These are phyloP conservation scores for Aspergillus vadensis DNA, from an alignment of 2,329 filamentous ascomycete species.

Conservation along the genomic window DNA sequence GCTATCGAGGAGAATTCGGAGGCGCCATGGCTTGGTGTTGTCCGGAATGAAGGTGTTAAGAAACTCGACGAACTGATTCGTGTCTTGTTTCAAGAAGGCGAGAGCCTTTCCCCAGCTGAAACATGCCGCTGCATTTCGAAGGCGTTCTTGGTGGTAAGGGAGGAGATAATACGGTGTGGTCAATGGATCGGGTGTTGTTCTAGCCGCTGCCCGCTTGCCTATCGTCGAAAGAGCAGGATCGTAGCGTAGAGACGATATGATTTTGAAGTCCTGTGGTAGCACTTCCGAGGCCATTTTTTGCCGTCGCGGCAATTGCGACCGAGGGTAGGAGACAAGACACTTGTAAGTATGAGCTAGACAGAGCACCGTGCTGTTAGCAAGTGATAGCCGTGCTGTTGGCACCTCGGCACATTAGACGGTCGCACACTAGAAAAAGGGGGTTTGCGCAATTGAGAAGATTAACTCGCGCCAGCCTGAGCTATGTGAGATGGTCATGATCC, in stretches of 20 bases:
- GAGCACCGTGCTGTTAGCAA: neutral
- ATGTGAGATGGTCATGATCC: neutral
- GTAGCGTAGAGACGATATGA: constrained; percentile 74
- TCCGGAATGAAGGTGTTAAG: constrained; percentile 38
- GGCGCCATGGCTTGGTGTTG: constrained; percentile 38
- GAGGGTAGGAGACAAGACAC: neutral
- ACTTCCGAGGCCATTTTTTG: constrained; percentile 22
- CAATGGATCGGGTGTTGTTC: constrained; percentile 40
- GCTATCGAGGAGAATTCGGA: constrained; percentile 38
- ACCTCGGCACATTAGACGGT: neutral
- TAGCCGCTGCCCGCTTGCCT: constrained; percentile 28
- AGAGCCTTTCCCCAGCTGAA: constrained; percentile 49
- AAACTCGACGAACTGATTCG: constrained; percentile 27
- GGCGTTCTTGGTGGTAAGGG: constrained; percentile 73
- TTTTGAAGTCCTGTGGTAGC: constrained; percentile 50
- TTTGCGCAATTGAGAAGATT: neutral
- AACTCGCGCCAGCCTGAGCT: neutral
- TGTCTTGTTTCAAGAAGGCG: constrained; percentile 33
- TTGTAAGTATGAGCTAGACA: neutral
- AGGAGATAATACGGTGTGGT: constrained; percentile 76
- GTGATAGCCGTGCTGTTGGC: neutral
- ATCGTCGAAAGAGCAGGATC: constrained; percentile 59
- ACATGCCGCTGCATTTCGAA: constrained; percentile 61
- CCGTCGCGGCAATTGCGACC: neutral
- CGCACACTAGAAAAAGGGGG: neutral